phyloP scores from a whole-genome alignment of 208 protist species.

The Crithidia bombi region DNA sequence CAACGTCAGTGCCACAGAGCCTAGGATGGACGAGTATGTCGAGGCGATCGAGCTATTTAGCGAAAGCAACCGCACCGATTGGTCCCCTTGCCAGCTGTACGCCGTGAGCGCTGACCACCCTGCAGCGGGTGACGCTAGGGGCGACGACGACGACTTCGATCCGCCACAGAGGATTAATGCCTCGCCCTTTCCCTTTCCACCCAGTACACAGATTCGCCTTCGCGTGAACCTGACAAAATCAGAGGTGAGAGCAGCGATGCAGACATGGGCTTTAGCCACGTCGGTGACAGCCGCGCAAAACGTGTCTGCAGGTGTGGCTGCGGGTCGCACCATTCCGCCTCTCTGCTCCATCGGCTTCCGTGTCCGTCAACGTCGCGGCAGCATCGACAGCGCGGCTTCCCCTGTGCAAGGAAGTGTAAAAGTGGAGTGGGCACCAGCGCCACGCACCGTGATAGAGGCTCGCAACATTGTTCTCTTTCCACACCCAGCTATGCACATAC shows the following conservation, averaged over 20 bases:
- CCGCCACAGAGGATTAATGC: not conserved
- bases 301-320: not conserved
- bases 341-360: constrained; percentile 2
- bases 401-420: not conserved
- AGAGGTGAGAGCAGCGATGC: not conserved
- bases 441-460: not conserved
- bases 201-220: constrained; percentile 3
- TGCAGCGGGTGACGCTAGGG: not conserved
- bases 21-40: not conserved
- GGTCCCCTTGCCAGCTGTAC: constrained; percentile 1
- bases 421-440: not conserved
- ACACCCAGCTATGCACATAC: not conserved
- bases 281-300: not conserved
- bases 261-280: not conserved
- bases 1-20: not conserved
- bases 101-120: not conserved
- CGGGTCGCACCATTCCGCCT: not conserved
- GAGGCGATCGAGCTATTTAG: not conserved
- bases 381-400: not conserved
- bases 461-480: not conserved
- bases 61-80: too few species aligned
- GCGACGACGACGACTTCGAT: not conserved
- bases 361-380: constrained; percentile 3
- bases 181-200: not conserved
- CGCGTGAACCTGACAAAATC: not conserved